These are phyloP conservation scores for Quercus variabilis DNA, from an alignment of 306 rosid genomes.

Conservation along the genomic window DNA sequence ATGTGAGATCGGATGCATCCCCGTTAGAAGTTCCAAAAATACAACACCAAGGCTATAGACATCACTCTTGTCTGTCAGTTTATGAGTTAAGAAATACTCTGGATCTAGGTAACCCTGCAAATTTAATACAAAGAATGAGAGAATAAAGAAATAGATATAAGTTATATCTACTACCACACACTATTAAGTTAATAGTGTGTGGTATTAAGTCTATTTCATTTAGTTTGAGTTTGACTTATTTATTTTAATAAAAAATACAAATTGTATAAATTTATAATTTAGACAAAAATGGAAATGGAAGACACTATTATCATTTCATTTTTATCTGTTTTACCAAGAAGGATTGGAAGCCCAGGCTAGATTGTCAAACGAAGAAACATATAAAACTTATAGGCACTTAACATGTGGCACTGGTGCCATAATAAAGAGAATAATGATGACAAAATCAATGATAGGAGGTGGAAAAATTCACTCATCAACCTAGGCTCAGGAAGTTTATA, in stretches of 20 bases:
- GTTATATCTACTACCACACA: not conserved
- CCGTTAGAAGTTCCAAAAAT: slow-evolving; percentile 77
- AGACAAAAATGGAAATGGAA: too few species aligned
- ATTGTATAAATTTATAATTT: too few species aligned
- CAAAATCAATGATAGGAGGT: too few species aligned
- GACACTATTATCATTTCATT: too few species aligned
- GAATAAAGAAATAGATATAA: not conserved
- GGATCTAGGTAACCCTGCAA: slow-evolving; percentile 16
- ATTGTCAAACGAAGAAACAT: too few species aligned
- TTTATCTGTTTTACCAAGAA: too few species aligned
- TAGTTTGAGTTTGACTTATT: not conserved
- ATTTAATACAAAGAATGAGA: slow-evolving; percentile 14
- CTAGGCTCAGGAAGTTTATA: not conserved
- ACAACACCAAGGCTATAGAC: slow-evolving; percentile 48
- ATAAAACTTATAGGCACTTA: too few species aligned
- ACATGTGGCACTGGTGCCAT: too few species aligned
- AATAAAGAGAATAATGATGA: too few species aligned
- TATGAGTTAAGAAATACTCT: not conserved
- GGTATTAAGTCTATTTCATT: not conserved
- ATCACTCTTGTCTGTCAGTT: not conserved
- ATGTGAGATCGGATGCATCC: slow-evolving; percentile 87
- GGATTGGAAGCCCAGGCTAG: too few species aligned
- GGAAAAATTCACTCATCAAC: too few species aligned
- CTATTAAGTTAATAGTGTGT: not conserved
- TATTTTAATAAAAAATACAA: not conserved